Evolutionary conservation across 129 eudicot genomes (phyloP).

Genomic region (Oenanthe sinensis): DNA sequence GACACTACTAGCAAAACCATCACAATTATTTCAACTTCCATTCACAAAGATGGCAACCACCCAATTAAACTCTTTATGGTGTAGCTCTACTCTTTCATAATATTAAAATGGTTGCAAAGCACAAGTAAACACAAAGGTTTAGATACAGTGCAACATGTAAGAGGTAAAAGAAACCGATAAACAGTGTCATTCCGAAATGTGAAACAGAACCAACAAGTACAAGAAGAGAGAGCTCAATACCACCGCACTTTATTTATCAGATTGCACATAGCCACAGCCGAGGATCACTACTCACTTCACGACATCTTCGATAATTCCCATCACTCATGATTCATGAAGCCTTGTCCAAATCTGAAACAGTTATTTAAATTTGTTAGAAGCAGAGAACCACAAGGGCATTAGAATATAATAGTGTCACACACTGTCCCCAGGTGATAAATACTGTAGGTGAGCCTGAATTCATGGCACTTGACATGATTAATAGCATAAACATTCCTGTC

Average conservation of each 20-base stretch:
- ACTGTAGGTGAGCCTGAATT: neutral
- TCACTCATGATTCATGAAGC: neutral
- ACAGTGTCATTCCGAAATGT: neutral
- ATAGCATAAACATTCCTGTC: neutral
- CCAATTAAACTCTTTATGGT: neutral
- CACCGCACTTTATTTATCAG: constrained; percentile 8
- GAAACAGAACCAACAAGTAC: neutral
- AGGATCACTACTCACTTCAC: neutral
- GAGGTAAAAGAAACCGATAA: neutral
- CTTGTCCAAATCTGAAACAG: constrained; percentile 24
- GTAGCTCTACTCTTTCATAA: constrained; percentile 1
- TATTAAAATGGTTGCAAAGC: neutral
- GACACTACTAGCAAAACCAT: neutral
- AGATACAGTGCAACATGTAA: neutral
- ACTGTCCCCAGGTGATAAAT: neutral
- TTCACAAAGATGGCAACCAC: neutral
- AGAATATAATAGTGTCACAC: neutral
- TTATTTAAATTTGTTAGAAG: neutral
- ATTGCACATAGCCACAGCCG: constrained; percentile 7
- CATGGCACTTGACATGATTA: neutral
- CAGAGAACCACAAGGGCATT: neutral
- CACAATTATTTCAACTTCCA: neutral
- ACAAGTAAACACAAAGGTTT: neutral
- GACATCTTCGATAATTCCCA: neutral
- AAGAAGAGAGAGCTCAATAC: constrained; percentile 7